A percentile compares a stretch with the other conserved stretches of the same genome.
Conservation (phyloP, 2,329 filamentous ascomycete species). For the Fusarium longipes region DNA sequence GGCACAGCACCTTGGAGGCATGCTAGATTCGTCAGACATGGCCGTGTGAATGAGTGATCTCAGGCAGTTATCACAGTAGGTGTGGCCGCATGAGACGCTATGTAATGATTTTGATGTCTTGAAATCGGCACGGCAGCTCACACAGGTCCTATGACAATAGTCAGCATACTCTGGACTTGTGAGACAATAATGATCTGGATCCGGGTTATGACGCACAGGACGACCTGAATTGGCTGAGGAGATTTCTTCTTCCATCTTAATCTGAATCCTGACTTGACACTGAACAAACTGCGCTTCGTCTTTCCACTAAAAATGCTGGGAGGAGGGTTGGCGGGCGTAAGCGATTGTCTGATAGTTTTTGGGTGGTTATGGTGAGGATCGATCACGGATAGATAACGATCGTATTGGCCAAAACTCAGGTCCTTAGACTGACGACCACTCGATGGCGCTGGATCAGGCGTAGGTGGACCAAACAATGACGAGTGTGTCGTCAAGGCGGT, state of each 20-base stretch:
- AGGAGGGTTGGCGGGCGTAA: constrained; percentile 47
- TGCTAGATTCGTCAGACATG: constrained; percentile 66
- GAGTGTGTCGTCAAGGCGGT: constrained; percentile 58
- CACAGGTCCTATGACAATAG: constrained; percentile 61
- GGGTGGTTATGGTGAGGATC: constrained; percentile 58
- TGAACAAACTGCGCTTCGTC: constrained; percentile 59
- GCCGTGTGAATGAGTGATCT: constrained; percentile 66
- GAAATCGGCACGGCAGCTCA: constrained; percentile 67
- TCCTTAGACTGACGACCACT: constrained; percentile 50
- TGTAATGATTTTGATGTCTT: constrained; percentile 57
- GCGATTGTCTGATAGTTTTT: constrained; percentile 53
- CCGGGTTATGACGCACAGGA: constrained; percentile 46
- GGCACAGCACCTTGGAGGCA: constrained; percentile 71
- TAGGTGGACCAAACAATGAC: constrained; percentile 51
- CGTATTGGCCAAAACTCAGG: constrained; percentile 63
- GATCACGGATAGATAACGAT: constrained; percentile 61
- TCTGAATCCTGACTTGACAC: constrained; percentile 59
- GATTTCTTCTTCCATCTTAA: constrained; percentile 57
- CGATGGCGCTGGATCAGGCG: constrained; percentile 42
- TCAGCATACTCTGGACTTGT: constrained; percentile 31
- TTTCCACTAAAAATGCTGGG: constrained; percentile 59
- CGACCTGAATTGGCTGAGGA: constrained; percentile 46
- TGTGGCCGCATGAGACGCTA: constrained; percentile 67
- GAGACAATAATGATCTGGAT: constrained; percentile 16
- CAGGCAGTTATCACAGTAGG: constrained; percentile 67